Evolutionary conservation across 352 stramenopile genomes (phyloP).

Genomic region (Phytopythium ostracodes): DNA sequence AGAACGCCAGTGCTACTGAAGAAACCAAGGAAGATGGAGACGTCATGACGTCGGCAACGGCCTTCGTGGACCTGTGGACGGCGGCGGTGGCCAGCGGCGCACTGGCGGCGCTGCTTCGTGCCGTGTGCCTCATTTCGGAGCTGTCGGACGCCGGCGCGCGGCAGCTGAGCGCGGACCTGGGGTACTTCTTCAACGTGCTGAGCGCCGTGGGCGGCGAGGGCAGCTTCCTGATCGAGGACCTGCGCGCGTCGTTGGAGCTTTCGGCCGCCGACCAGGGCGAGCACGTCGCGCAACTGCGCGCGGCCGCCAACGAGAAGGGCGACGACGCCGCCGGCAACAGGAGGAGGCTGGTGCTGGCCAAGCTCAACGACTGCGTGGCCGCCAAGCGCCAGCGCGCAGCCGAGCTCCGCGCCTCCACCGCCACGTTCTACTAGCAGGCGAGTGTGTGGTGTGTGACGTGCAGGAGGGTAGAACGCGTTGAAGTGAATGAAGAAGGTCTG

Average conservation of each 20-base stretch:
- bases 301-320: constrained; percentile 14
- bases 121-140: constrained; percentile 48
- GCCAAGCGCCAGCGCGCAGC: constrained; percentile 28
- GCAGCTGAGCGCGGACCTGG: constrained; percentile 65
- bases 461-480: neutral
- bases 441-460: neutral
- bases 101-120: constrained; percentile 47
- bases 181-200: constrained; percentile 81
- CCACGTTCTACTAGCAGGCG: neutral
- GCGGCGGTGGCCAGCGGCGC: constrained; percentile 57
- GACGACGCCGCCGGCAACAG: neutral
- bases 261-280: constrained; percentile 23
- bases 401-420: neutral
- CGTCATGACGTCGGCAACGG: constrained; percentile 14
- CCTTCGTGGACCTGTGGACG: constrained; percentile 82
- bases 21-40: constrained; percentile 7
- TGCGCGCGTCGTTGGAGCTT: constrained; percentile 39
- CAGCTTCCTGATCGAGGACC: constrained; percentile 51
- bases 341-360: constrained; percentile 31
- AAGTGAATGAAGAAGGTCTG: neutral
- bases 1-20: neutral
- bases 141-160: constrained; percentile 52
- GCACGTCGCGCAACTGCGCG: constrained; percentile 26
- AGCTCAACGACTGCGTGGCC: constrained; percentile 41
- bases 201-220: constrained; percentile 57